Base-by-base conservation (phyloP, 2,329 filamentous ascomycete species). In the Venturiaceae sp. region DNA sequence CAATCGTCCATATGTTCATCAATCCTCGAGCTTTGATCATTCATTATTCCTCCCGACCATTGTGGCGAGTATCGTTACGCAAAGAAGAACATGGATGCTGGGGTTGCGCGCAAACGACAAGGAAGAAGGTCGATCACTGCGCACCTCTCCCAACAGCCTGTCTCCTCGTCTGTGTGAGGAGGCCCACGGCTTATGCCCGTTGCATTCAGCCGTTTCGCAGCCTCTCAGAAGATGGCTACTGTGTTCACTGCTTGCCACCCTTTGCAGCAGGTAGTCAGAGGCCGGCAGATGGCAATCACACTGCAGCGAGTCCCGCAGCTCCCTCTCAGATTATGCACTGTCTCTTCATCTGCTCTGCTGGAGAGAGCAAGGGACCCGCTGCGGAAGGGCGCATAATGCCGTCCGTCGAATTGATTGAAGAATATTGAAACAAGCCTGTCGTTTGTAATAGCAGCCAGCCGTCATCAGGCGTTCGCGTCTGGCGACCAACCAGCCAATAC, bases 11-110 rank as follows among this genome's bases (percentile, higher is more conserved):
- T 7, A 47, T 26, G n/a, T 47, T n/a, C 26, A 30, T 47, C 44
- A 16, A 47, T 30, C 23, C 44, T 47, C 13, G 44, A 47, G 44
- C 44, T 8, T 28, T 47, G 44, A 30, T 47, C 23, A 5, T 47
- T 47, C 23, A 30, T 47, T 14, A 5, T 47, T 47, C 23, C 44
- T 47, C 23, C 26, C 26, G 44, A 30, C 44, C 26, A 26, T 11
- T 47, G 44, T 47, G 44, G 44, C 44, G 44, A 47, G 4, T 47
- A 47, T 47, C 44, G 44, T 47, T 47, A 47, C 44, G 44, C 44
- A 28, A 47, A 47, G 26, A 13, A 30, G 13, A 44, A 14, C 41
- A 47, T 47, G 41, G 41, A n/a, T n/a, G n/a, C n/a, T n/a, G n/a
- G n/a, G n/a, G n/a, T n/a, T 47, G n/a, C 16, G 30, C 41, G 41